Base-by-base conservation (phyloP, 805 yeast species). In the Kluyveromyces wickerhamii region DNA sequence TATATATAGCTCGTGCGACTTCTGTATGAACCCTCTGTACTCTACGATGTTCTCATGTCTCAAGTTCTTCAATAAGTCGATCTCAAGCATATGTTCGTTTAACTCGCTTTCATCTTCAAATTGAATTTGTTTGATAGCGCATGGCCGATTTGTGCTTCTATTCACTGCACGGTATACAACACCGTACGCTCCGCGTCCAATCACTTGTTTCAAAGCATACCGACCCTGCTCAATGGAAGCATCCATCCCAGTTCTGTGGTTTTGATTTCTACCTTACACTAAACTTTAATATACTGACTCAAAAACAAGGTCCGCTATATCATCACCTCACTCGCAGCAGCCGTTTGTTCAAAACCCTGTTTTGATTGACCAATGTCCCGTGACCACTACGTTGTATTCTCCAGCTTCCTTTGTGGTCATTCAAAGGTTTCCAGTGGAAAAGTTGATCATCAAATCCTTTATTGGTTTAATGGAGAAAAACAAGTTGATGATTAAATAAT, bases 101-200 rank as follows among this genome's bases (percentile, higher is more conserved):
- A 87, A 77, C 71, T 82, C 69, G 71, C 95, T 47, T 72, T 77
- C 87, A 72, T 73, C 48, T 67, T 63, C 77, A 27, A 82, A 65
- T n/a, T 69, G 60, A 20, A 86, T 76, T 52, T 81, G 88, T 53
- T 86, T 86, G 16, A 87, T 74, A 1, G 95, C 95, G 4, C 84
- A 82, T 2, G 76, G 67, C 35, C 75, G 78, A 5, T 74, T 74
- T 0, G 88, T 81, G 35, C 63, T 65, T 39, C 69, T 59, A 47
- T 86, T 82, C 19, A 77, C 60, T 0, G 89, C 95, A 39, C 72
- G 70, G 57, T 79, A 87, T 4, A 89, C 96, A 25, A 74, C 72
- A 1, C 96, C 97, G 54, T 77, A 87, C 0, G 96, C 96, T 2
- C 98, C 98, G 40, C 73, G 73, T 3, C 97, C 98, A 2, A 92